Percentiles rank a stretch among this genome's conserved stretches.
Evolutionary conservation across 495 filamentous ascomycete genomes (phyloP).

Genomic region (Mytilinidion resinicola): DNA sequence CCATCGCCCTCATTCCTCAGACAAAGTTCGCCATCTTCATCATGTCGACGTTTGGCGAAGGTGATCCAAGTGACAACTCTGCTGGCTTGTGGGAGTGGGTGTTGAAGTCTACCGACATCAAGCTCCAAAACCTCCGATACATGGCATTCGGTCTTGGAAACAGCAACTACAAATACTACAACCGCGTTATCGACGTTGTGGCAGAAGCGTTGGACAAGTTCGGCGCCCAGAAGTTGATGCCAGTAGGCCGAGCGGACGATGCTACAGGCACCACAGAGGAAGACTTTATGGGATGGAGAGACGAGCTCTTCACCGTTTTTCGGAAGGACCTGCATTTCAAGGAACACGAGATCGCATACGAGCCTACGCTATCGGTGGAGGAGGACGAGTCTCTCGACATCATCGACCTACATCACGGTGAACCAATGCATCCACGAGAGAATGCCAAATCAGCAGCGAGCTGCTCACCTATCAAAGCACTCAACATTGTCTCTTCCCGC

Average conservation of each 20-base stretch:
- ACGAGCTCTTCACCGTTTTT: conserved; percentile 39
- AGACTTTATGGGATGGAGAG: conserved; percentile 49
- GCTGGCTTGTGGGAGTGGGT: conserved; percentile 44
- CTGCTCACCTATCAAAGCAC: conserved; percentile 33
- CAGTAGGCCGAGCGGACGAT: conserved; percentile 43
- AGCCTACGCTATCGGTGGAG: conserved; percentile 39
- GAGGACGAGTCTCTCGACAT: conserved; percentile 38
- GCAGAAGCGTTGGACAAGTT: conserved; percentile 34
- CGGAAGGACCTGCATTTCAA: conserved; percentile 35
- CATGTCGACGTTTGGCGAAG: conserved; percentile 51
- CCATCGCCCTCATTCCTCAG: conserved; percentile 37
- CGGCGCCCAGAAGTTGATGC: conserved; percentile 40
- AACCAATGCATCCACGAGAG: conserved; percentile 31
- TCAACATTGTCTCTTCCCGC: conserved; percentile 34
- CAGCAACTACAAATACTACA: conserved; percentile 50
- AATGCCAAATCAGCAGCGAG: conserved; percentile 28
- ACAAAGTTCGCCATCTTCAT: conserved; percentile 46
- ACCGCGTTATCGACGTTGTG: conserved; percentile 42
- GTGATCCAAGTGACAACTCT: conserved; percentile 50
- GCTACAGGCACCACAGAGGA: conserved; percentile 45
- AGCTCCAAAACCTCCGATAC: conserved; percentile 39
- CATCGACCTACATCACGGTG: conserved; percentile 40
- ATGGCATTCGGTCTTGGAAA: conserved; percentile 46
- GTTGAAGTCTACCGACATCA: conserved; percentile 26
- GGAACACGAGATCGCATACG: conserved; percentile 38